A percentile compares a stretch with the other conserved stretches of the same genome.
phyloP scores from a whole-genome alignment of 345 rosid genomes.

The Mangifera indica region DNA sequence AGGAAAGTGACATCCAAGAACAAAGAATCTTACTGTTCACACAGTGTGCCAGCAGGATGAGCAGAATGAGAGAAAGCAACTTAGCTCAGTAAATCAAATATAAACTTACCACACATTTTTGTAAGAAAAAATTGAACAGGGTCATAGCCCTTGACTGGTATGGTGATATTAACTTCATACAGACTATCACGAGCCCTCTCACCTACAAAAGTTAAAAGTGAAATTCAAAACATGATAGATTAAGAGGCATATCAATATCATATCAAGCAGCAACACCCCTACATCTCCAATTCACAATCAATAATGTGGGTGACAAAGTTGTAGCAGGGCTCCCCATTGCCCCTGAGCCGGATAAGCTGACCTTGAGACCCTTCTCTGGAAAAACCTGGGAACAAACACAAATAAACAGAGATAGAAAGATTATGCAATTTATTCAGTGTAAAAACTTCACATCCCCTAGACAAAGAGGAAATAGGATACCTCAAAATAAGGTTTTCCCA shows the following conservation, averaged over 20 bases:
- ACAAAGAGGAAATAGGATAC: constrained; percentile 29
- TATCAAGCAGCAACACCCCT: constrained; percentile 21
- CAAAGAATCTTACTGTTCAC: neutral
- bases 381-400: constrained; percentile 44
- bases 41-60: neutral
- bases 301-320: constrained; percentile 76
- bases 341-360: constrained; percentile 66
- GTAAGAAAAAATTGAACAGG: constrained; percentile 79
- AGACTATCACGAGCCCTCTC: constrained; percentile 51
- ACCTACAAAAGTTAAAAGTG: constrained; percentile 48
- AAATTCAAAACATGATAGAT: constrained; percentile 21
- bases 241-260: constrained; percentile 13
- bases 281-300: constrained; percentile 88
- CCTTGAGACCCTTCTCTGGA: constrained; percentile 71
- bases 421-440: constrained; percentile 7
- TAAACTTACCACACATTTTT: constrained; percentile 77
- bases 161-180: constrained; percentile 70
- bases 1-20: neutral
- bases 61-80: constrained; percentile 6
- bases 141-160: constrained; percentile 79
- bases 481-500: constrained; percentile 61
- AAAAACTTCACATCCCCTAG: constrained; percentile 5
- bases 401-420: neutral
- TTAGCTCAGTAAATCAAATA: neutral
- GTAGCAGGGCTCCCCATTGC: constrained; percentile 69